A percentile compares a stretch with the other conserved stretches of the same genome.
phyloP scores from a whole-genome alignment of 1,139 yeast genomes.

The Pneumocystis jirovecii region DNA sequence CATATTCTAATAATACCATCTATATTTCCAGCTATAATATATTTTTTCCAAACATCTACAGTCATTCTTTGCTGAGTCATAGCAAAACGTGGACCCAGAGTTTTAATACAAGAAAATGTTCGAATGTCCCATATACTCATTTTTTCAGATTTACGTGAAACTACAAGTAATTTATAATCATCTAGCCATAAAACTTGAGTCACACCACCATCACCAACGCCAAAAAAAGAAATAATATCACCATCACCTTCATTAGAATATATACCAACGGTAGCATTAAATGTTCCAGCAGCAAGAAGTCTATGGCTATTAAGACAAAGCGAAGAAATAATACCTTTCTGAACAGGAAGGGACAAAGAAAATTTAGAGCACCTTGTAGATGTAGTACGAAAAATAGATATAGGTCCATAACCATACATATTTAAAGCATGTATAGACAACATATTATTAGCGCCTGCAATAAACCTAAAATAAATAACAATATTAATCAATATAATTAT shows the following conservation, averaged over 20 bases:
- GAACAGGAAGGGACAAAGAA: background rate
- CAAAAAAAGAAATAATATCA: background rate
- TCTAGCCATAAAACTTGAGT: background rate
- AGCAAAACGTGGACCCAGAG: background rate
- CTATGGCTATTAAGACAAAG: background rate
- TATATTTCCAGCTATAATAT: background rate
- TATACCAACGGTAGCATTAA: background rate
- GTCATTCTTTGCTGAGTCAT: background rate
- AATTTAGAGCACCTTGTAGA: background rate
- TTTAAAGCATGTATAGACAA: background rate
- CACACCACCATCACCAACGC: background rate
- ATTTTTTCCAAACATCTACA: background rate
- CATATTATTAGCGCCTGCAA: background rate
- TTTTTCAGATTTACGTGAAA: background rate
- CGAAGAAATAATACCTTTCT: background rate
- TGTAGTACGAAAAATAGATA: background rate
- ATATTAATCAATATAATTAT: background rate
- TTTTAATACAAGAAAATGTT: background rate
- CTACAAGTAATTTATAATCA: background rate
- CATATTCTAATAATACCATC: background rate
- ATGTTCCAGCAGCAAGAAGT: background rate
- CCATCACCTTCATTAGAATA: background rate
- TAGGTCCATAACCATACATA: background rate
- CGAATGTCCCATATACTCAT: constrained; percentile 1
- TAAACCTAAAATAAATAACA: background rate